phyloP scores from a whole-genome alignment of 2,329 filamentous ascomycete genomes.

The Cryphonectria radicalis region DNA sequence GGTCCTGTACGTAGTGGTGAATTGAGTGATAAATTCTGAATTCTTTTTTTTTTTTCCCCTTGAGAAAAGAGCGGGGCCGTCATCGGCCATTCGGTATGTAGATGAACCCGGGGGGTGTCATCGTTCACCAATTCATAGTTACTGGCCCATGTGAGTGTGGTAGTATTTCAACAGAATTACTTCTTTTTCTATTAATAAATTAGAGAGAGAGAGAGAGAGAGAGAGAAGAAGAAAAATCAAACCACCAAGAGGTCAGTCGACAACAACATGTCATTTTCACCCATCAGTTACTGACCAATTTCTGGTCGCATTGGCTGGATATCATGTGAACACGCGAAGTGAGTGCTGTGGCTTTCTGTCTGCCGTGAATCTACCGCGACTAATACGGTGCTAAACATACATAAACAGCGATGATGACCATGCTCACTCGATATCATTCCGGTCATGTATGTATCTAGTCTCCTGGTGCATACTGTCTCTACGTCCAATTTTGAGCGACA shows the following conservation, averaged over 20 bases:
- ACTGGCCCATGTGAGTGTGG: no score
- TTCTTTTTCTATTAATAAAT: no score
- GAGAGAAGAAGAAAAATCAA: background rate
- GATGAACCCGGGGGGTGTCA: background rate
- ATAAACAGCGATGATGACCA: no score
- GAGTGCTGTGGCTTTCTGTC: background rate
- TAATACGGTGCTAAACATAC: background rate
- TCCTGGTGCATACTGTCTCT: background rate
- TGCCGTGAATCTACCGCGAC: background rate
- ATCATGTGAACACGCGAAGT: background rate
- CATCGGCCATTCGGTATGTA: background rate
- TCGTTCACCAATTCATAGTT: background rate
- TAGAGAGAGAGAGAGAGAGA: no score
- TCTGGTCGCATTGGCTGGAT: background rate
- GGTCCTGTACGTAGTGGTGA: background rate
- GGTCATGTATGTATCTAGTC: no score
- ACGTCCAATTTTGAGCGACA: background rate
- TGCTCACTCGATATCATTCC: no score
- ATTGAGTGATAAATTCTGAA: background rate
- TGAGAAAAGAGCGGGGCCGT: background rate
- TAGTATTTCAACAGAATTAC: no score
- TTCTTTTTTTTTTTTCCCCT: background rate
- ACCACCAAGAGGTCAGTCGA: background rate
- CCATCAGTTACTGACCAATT: background rate
- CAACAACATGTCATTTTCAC: background rate